Base-by-base conservation (phyloP, 441 rosid species). In the Adansonia grandidieri region DNA sequence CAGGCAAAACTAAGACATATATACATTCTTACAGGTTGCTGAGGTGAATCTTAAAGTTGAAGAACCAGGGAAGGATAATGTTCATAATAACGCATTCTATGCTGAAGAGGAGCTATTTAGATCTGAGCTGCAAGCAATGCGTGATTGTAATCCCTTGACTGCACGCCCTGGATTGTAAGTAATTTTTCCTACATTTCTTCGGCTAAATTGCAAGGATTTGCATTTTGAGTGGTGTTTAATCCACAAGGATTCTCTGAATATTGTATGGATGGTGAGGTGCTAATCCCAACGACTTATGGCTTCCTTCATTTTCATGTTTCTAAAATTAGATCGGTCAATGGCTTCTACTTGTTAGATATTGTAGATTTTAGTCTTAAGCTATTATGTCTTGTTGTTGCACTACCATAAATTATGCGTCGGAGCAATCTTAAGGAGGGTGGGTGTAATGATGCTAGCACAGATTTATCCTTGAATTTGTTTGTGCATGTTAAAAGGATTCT, bases 151-250 rank as follows among this genome's bases (percentile, higher is more conserved):
- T 76, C 88, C 90, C 14, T 80, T 81, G 69, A 71, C 83, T 32
- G 87, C 90, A 6, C 85, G 88, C 60, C 85, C 71, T 87, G 88
- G 90, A 85, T 87, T 73, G 90, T 87, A 81, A 82, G 90, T 60
- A 48, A 8, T 44, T 22, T 48, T 76, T 32, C 24, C 14, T 6
- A 6, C 48, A 40, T 47, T 10, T 6, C 11, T 22, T 15, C 42
- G 14, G 37, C 45, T 11, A 45, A 54, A 17, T 53, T 24, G 53
- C 62, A 14, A 66, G 68, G 71, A 58, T 22, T 28, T 66, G 47
- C 42, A 45, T 71, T 70, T 32, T 71, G 6, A 51, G n/a, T 17
- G 28, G 48, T 37, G 24, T 40, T 32, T 37, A 37, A 73, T 73
- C 48, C 5, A 4, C 75, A 19, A 65, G 13, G 71, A 1, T 47